These are phyloP conservation scores for Extremus antarcticus DNA, from an alignment of 495 filamentous ascomycete species.

Conservation along the genomic window DNA sequence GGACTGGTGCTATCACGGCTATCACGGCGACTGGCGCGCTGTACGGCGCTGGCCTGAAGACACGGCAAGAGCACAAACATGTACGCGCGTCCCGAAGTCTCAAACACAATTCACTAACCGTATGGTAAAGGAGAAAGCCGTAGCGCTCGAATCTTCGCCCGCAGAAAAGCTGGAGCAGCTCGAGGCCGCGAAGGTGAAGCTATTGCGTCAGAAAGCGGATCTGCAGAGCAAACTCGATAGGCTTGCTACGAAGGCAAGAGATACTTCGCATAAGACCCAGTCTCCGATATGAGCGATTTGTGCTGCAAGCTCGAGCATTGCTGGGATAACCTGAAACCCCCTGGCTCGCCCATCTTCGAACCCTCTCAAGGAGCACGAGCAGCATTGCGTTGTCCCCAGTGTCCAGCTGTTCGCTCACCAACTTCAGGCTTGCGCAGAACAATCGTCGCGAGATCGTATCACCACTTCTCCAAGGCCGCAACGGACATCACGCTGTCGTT, in stretches of 20 bases:
- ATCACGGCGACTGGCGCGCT: conserved; percentile 40
- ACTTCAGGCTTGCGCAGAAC: no score
- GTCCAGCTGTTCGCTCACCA: no score
- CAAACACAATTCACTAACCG: background rate
- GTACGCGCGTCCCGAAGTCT: conserved; percentile 4
- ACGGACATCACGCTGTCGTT: no score
- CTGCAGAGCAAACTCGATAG: conserved; percentile 46
- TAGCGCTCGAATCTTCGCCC: conserved; percentile 35
- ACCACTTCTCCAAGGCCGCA: no score
- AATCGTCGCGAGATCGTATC: no score
- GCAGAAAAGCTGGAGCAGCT: conserved; percentile 45
- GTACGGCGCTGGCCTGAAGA: conserved; percentile 51
- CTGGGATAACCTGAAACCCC: no score
- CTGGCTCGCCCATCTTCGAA: no score
- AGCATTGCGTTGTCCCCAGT: no score
- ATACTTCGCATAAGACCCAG: background rate
- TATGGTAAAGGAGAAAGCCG: conserved; percentile 15
- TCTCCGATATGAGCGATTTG: background rate
- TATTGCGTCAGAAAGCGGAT: conserved; percentile 40
- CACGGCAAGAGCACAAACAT: conserved; percentile 33
- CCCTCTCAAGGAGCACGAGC: no score
- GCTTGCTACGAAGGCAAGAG: background rate
- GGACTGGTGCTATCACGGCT: conserved; percentile 39
- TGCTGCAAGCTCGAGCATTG: no score
- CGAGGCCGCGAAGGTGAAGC: conserved; percentile 35